Conservation (phyloP, 2,329 filamentous ascomycete genomes). For the Thielaviopsis ethacetica region DNA sequence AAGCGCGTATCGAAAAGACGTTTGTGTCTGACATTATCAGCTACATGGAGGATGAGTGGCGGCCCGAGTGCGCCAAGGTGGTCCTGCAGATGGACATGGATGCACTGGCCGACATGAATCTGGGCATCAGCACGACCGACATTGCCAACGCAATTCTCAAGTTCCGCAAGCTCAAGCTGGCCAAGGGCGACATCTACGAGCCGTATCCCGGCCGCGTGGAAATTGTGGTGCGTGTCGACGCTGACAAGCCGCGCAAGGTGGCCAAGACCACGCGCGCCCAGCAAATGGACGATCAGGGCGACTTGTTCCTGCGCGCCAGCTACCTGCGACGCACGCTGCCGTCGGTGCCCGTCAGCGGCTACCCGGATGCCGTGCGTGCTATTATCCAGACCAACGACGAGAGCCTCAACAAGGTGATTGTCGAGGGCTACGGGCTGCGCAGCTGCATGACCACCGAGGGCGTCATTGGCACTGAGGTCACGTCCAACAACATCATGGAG, state of each 20-base stretch:
- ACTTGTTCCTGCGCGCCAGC: constrained; percentile 62
- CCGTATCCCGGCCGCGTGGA: constrained; percentile 45
- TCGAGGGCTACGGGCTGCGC: constrained; percentile 85
- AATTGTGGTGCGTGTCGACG: constrained; percentile 49
- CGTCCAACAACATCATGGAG: constrained; percentile 83
- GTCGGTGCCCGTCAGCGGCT: constrained; percentile 73
- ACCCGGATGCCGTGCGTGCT: constrained; percentile 68
- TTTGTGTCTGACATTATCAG: constrained; percentile 67
- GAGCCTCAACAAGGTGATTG: constrained; percentile 56
- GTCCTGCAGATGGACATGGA: constrained; percentile 67
- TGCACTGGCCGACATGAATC: constrained; percentile 62
- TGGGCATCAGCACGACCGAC: constrained; percentile 59
- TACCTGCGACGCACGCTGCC: constrained; percentile 71
- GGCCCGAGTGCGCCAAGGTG: constrained; percentile 57
- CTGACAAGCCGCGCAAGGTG: constrained; percentile 30
- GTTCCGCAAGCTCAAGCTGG: constrained; percentile 70
- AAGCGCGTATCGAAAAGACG: constrained; percentile 89
- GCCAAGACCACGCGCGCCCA: constrained; percentile 29
- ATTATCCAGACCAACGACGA: constrained; percentile 72
- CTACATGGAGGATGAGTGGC: constrained; percentile 80
- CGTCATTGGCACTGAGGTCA: constrained; percentile 59
- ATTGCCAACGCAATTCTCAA: constrained; percentile 62
- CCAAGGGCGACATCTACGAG: constrained; percentile 46
- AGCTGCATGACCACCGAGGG: constrained; percentile 89
- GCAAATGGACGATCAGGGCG: constrained; percentile 21